phyloP scores from a whole-genome alignment of 2,329 filamentous ascomycete genomes.

The Mollisiaceae sp. region DNA sequence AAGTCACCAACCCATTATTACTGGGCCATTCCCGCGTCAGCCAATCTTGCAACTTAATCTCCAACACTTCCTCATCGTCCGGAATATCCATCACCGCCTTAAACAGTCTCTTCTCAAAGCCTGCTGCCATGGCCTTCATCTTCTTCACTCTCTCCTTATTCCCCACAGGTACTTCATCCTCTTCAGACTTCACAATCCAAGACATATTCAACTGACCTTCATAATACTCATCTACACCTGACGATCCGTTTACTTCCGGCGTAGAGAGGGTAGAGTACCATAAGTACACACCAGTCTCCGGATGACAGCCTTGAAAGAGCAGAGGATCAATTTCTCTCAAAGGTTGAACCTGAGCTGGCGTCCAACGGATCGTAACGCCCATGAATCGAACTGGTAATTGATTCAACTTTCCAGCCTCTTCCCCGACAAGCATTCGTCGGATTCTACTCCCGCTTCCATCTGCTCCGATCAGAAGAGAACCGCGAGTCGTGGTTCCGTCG shows the following conservation, averaged over 20 bases:
- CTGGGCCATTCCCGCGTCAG: slow-evolving; percentile 46
- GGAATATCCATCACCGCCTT: slow-evolving; percentile 50
- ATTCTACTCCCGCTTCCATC: slow-evolving; percentile 55
- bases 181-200: slow-evolving; percentile 49
- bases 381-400: slow-evolving; percentile 55
- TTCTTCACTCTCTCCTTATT: slow-evolving; percentile 48
- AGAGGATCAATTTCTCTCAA: slow-evolving; percentile 56
- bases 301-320: slow-evolving; percentile 60
- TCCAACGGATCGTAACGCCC: slow-evolving; percentile 51
- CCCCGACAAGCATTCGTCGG: slow-evolving; percentile 46
- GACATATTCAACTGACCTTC: slow-evolving; percentile 41
- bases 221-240: slow-evolving; percentile 24
- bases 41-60: slow-evolving; percentile 55
- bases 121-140: slow-evolving; percentile 50
- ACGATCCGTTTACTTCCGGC: slow-evolving; percentile 30
- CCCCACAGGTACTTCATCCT: slow-evolving; percentile 48
- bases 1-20: slow-evolving; percentile 47
- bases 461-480: slow-evolving; percentile 54
- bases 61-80: slow-evolving; percentile 48
- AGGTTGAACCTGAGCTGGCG: slow-evolving; percentile 48
- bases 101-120: slow-evolving; percentile 57
- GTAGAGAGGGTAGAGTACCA: slow-evolving; percentile 47
- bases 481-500: slow-evolving; percentile 49
- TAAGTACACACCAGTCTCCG: slow-evolving; percentile 55
- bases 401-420: slow-evolving; percentile 41